A percentile compares a stretch with the other conserved stretches of the same genome.
Conservation (phyloP, 2,329 filamentous ascomycete species). For the Knoxdaviesia capensis region DNA sequence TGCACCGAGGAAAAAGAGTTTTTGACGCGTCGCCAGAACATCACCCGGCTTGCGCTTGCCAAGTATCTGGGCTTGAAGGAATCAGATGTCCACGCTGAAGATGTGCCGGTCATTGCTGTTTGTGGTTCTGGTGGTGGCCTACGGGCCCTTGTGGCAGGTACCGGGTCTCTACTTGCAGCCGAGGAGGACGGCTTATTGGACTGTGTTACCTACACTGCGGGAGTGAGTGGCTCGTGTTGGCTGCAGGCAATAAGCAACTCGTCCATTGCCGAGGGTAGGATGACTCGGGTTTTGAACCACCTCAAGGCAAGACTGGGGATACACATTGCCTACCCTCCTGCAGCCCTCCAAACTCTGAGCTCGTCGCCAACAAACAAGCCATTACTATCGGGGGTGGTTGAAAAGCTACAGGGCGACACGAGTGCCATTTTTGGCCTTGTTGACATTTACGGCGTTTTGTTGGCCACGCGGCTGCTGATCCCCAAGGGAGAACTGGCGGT, state of each 20-base stretch:
- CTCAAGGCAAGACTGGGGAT: slow-evolving; percentile 67
- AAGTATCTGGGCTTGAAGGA: slow-evolving; percentile 64
- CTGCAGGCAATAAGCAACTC: slow-evolving; percentile 76
- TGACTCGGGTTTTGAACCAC: slow-evolving; percentile 58
- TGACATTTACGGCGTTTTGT: slow-evolving; percentile 73
- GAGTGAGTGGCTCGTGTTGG: slow-evolving; percentile 94
- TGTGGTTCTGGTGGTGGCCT: slow-evolving; percentile 87
- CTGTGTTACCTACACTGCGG: slow-evolving; percentile 85
- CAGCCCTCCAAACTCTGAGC: slow-evolving; percentile 62
- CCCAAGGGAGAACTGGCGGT: slow-evolving; percentile 50
- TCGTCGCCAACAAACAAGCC: slow-evolving; percentile 86
- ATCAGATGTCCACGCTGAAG: slow-evolving; percentile 70
- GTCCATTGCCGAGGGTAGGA: slow-evolving; percentile 47
- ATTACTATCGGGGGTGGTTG: slow-evolving; percentile 69
- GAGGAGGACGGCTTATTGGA: slow-evolving; percentile 81
- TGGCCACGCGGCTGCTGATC: slow-evolving; percentile 69
- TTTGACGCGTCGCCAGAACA: slow-evolving; percentile 42
- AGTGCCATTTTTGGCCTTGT: slow-evolving; percentile 71
- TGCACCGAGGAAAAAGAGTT: slow-evolving; percentile 72
- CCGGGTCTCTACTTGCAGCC: slow-evolving; percentile 68
- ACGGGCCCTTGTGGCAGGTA: slow-evolving; percentile 69
- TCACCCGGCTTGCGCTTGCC: slow-evolving; percentile 55
- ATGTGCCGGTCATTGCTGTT: slow-evolving; percentile 83
- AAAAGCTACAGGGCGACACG: slow-evolving; percentile 72
- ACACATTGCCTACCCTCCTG: slow-evolving; percentile 83